These are phyloP conservation scores for Epithele typhae DNA, from an alignment of 768 basidiomycete species.

Conservation along the genomic window DNA sequence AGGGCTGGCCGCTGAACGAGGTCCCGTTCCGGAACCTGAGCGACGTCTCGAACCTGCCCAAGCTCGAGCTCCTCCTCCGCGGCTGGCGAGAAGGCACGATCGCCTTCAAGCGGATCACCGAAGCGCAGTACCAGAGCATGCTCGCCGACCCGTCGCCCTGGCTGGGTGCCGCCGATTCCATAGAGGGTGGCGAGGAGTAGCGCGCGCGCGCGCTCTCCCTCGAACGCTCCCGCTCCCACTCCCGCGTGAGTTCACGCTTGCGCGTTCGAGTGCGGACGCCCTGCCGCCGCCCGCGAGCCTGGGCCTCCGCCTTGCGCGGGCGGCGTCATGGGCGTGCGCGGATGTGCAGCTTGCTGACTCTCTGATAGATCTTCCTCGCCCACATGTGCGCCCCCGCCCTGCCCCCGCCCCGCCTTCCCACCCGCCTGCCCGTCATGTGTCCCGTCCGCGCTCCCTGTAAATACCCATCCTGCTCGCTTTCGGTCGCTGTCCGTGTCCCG, in stretches of 20 bases:
- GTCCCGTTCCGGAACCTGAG: conserved; percentile 27
- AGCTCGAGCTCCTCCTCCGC: conserved; percentile 22
- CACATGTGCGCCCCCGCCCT: no score
- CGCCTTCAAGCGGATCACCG: conserved; percentile 19
- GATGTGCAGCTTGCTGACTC: no score
- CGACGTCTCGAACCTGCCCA: conserved; percentile 26
- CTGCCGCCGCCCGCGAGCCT: no score
- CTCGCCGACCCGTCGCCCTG: conserved; percentile 11
- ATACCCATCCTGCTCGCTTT: conserved; percentile 2
- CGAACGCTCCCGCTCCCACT: background rate
- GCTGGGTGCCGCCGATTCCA: conserved; percentile 1
- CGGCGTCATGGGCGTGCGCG: no score
- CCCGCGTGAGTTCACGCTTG: conserved; percentile 2
- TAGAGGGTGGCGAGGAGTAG: no score
- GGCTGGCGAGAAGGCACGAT: conserved; percentile 25
- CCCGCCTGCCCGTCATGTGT: background rate
- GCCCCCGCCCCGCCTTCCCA: no score
- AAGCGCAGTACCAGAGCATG: conserved; percentile 16
- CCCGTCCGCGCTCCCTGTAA: conserved; percentile 1
- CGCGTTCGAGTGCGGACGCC: conserved; percentile 1
- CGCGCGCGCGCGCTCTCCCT: background rate
- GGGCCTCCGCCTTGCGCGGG: no score
- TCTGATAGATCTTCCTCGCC: no score
- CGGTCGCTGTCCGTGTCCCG: conserved; percentile 6
- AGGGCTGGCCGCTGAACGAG: conserved; percentile 24